A percentile compares a stretch with the other conserved stretches of the same genome.
Conservation (phyloP, 2,329 filamentous ascomycete genomes). For the Talaromyces islandicus region DNA sequence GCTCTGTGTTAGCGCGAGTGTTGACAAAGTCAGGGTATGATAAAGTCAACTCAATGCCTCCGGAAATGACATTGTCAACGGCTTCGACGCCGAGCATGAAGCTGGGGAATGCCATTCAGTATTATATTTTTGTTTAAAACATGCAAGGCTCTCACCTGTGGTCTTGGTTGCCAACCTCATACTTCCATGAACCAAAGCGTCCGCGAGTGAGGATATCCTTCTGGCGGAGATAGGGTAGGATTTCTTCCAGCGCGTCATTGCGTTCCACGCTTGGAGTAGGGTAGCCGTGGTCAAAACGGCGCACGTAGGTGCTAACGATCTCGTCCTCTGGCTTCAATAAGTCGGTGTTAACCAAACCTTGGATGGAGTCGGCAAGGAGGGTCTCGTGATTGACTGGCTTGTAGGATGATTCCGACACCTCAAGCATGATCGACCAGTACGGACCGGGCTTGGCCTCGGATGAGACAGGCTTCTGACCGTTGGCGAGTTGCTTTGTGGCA, state of each 20-base stretch:
- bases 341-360: slow-evolving; percentile 93
- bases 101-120: slow-evolving; percentile 23
- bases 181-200: slow-evolving; percentile 95
- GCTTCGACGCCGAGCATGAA: slow-evolving; percentile 96
- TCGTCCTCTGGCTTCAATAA: slow-evolving; percentile 88
- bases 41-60: slow-evolving; percentile 81
- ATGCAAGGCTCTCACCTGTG: slow-evolving; percentile 48
- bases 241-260: slow-evolving; percentile 85
- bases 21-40: slow-evolving; percentile 98
- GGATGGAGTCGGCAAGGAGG: slow-evolving; percentile 82
- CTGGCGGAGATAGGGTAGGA: slow-evolving; percentile 85
- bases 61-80: slow-evolving; percentile 80
- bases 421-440: slow-evolving; percentile 99
- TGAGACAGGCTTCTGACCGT: slow-evolving; percentile 73
- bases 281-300: slow-evolving; percentile 96
- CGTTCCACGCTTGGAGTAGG: slow-evolving; percentile 94
- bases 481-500: slow-evolving; percentile 73
- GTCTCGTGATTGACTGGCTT: slow-evolving; percentile 87
- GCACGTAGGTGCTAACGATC: slow-evolving; percentile 96
- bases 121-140: not conserved
- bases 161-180: slow-evolving; percentile 95
- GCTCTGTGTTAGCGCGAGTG: slow-evolving; percentile 55
- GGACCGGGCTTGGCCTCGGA: slow-evolving; percentile 74
- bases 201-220: slow-evolving; percentile 91
- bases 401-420: slow-evolving; percentile 90